Conservation (phyloP, 495 filamentous ascomycete species). For the Rhizodiscina lignyota region DNA sequence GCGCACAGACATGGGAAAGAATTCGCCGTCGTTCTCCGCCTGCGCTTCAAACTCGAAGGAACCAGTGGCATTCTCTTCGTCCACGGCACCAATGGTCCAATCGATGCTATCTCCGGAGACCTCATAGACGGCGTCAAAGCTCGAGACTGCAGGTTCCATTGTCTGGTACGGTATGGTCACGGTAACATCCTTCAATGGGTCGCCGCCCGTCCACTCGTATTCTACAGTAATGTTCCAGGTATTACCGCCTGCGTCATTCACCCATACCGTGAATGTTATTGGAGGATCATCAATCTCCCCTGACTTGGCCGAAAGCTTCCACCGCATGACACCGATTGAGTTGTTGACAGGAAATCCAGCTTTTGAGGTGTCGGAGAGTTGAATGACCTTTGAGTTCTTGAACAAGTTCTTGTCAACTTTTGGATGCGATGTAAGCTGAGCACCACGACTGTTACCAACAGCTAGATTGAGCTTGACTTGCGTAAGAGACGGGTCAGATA, state of each 20-base stretch:
- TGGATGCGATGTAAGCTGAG: slow-evolving; percentile 82
- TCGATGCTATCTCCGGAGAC: slow-evolving; percentile 85
- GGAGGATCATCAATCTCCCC: slow-evolving; percentile 60
- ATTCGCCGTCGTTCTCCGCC: slow-evolving; percentile 69
- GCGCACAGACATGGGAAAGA: slow-evolving; percentile 89
- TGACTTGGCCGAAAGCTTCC: slow-evolving; percentile 59
- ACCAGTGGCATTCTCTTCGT: slow-evolving; percentile 63
- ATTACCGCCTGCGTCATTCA: slow-evolving; percentile 63
- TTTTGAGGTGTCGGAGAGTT: slow-evolving; percentile 66
- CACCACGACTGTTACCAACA: slow-evolving; percentile 56
- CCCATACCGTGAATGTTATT: slow-evolving; percentile 91
- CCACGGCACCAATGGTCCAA: slow-evolving; percentile 75
- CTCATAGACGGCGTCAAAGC: slow-evolving; percentile 86
- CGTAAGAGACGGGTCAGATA: slow-evolving; percentile 70
- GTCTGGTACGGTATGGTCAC: slow-evolving; percentile 73
- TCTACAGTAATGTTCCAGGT: slow-evolving; percentile 79
- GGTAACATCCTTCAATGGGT: slow-evolving; percentile 63
- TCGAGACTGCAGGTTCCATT: slow-evolving; percentile 73
- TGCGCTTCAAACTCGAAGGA: slow-evolving; percentile 88
- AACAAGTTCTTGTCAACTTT: slow-evolving; percentile 84
- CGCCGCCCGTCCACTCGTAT: slow-evolving; percentile 72
- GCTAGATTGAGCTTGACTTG: slow-evolving; percentile 72
- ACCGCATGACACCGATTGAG: slow-evolving; percentile 72
- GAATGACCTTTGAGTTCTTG: slow-evolving; percentile 58
- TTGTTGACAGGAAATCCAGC: slow-evolving; percentile 78